A percentile compares a stretch with the other conserved stretches of the same genome.
phyloP scores from a whole-genome alignment of 257 asterid species.

The Henckelia pumila region DNA sequence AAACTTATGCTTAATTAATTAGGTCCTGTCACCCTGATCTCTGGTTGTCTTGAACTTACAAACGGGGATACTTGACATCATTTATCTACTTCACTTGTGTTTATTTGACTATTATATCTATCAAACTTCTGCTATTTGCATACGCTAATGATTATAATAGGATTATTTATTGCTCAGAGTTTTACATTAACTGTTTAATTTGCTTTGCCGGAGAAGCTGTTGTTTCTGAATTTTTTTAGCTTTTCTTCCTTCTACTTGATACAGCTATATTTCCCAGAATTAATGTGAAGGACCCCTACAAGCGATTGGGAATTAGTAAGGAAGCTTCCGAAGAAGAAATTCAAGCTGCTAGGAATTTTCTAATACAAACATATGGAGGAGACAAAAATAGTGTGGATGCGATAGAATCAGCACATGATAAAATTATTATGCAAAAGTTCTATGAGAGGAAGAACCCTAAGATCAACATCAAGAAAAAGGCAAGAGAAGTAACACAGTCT shows the following conservation, averaged over 20 bases:
- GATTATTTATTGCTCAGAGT: not conserved
- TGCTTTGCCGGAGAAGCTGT: not conserved
- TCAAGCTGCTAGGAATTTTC: slow-evolving; percentile 81
- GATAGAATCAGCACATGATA: slow-evolving; percentile 92
- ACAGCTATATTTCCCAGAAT: slow-evolving; percentile 85
- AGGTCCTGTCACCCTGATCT: not conserved
- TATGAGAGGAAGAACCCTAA: slow-evolving; percentile 90
- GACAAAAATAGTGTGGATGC: slow-evolving; percentile 93
- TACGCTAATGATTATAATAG: not conserved
- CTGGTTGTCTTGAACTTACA: not conserved
- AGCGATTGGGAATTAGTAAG: slow-evolving; percentile 79
- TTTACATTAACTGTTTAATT: slow-evolving; percentile 7
- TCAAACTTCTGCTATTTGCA: not conserved
- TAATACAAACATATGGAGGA: slow-evolving; percentile 69
- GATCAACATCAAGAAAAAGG: slow-evolving; percentile 81
- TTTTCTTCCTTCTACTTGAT: slow-evolving; percentile 13
- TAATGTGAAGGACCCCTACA: slow-evolving; percentile 82
- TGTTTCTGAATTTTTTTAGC: slow-evolving; percentile 16
- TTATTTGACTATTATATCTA: not conserved
- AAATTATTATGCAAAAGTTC: slow-evolving; percentile 91
- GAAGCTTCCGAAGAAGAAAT: slow-evolving; percentile 97
- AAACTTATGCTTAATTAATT: too few species aligned
- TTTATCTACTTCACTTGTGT: not conserved
- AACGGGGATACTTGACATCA: not conserved
- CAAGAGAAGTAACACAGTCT: slow-evolving; percentile 77